Evolutionary conservation across 1,139 yeast species (phyloP).

Genomic region (Yamadazyma buinensis): DNA sequence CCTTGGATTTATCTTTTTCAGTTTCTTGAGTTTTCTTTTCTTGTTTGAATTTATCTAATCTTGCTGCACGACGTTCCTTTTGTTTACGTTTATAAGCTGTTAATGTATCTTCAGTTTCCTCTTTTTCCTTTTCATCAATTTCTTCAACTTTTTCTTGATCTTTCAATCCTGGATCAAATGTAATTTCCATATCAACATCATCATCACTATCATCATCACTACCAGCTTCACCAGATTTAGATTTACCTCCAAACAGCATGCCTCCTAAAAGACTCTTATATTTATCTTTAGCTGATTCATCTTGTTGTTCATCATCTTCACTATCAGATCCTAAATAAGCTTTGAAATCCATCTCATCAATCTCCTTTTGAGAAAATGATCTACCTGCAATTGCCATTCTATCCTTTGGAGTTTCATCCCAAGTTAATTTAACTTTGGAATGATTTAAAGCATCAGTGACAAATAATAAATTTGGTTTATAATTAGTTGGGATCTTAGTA

Average conservation of each 20-base stretch:
- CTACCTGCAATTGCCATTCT: conserved; percentile 74
- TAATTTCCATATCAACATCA: conserved; percentile 91
- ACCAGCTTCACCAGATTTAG: conserved; percentile 12
- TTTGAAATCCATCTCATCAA: conserved; percentile 94
- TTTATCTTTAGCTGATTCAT: conserved; percentile 47
- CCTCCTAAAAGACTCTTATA: conserved; percentile 61
- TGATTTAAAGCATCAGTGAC: conserved; percentile 93
- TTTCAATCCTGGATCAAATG: conserved; percentile 85
- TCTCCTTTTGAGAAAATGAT: conserved; percentile 84
- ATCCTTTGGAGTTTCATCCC: conserved; percentile 98
- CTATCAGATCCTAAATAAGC: conserved; percentile 92
- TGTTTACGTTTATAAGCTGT: conserved; percentile 84
- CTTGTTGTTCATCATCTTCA: conserved; percentile 36
- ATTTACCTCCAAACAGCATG: conserved; percentile 32
- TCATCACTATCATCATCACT: conserved; percentile 45
- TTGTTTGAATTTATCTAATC: conserved; percentile 71
- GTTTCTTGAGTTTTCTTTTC: conserved; percentile 25
- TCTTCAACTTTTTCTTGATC: conserved; percentile 25
- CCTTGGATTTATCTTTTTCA: conserved; percentile 11
- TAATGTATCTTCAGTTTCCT: conserved; percentile 69
- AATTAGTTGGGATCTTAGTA: conserved; percentile 65
- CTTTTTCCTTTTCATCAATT: conserved; percentile 18
- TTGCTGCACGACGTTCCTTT: conserved; percentile 82
- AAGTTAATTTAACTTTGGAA: conserved; percentile 87
- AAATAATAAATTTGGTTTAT: conserved; percentile 74